Evolutionary conservation across 1,284 basidiomycete species (phyloP), one percentile per base, ranked within the genome.

Genomic region (Fomitopsis palustris): DNA sequence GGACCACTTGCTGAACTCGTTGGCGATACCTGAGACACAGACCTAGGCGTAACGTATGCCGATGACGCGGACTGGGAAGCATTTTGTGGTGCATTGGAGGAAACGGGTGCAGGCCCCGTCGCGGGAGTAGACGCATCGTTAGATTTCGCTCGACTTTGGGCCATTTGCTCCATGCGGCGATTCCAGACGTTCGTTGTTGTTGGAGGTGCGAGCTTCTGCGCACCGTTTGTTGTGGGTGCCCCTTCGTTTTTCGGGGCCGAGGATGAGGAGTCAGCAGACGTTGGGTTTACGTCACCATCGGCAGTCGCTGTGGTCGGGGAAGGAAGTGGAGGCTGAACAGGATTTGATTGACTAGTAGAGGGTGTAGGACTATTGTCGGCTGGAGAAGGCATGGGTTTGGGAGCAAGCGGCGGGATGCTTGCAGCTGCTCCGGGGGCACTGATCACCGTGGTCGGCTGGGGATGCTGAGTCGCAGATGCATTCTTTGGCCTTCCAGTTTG

Each of bases 131-230:
- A 5, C 56, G 53, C 19, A 56, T 45, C 64, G 19, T 49, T 39
- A 25, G 57, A 64, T 27, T 60, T 64, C 8, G 67, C 61, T n/a
- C 71, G 72, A 55, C 69, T 65, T 56, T 71, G 74, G 37, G 76
- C 76, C 73, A 80, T 77, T 61, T 81, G 77, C 63, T 81, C 80
- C 61, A 75, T 81, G 19, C 82, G 75, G 58, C 75, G 64, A 63
- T 73, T 74, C 83, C 83, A 85, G 4, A 82, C 74, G 64, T 84
- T 84, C 45, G 71, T 67, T 3, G 71, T 67, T 3, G 69, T 63
- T 38, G 76, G 72, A 7, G 68, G 59, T 60, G 65, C 16, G 43
- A 62, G 57, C 51, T 62, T 64, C 61, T 53, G 61, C 27, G 57
- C 49, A 31, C 61, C n/a, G 10, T 31, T 42, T 3, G 53, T 29